Evolutionary conservation across 306 rosid genomes (phyloP), one percentile per base, ranked within the genome.

Genomic region (Echinosophora koreensis): DNA sequence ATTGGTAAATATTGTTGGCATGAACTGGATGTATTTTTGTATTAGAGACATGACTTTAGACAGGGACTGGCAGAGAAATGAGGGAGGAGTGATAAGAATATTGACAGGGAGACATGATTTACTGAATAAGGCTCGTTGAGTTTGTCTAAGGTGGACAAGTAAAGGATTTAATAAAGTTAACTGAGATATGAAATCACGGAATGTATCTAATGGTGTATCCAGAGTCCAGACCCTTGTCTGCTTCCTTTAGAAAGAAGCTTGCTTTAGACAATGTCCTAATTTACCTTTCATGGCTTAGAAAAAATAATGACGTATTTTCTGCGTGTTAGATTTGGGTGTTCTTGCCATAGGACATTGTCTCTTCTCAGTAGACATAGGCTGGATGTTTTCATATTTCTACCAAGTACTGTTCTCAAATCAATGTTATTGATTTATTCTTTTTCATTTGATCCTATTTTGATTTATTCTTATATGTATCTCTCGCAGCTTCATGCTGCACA

Each of bases 401-500:
- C 32, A 14, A 50, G 22, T 65, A 18, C 49, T 57, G 18, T 75
- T 50, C 71, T 74, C 39, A 35, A 52, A 60, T 61, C 54, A 51
- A 61, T 28, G 32, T 58, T 74, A n/a, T 54, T 34, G 8, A 1
- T 62, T 69, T 62, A 4, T 54, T 54, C 38, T 27, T 74, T 77
- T 54, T 79, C 69, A 38, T 78, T 73, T 79, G 71, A 46, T 73
- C 59, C 44, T 13, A 8, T 28, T 68, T 77, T 62, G 30, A 11
- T 44, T 44, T 44, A 44, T 44, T 44, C 14, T 79, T 72, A 47
- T 72, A 67, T 76, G 51, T 77, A 51, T 85, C 75, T 85, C 75
- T 49, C 78, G 85, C 90, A 95, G 98, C 97, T 92, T 83, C 98
- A 92, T 82, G 64, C 89, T 74, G 91, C 89, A 79, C 93, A 81